Conservation (phyloP, 1,139 yeast species). For the Geotrichum carabidarum region DNA sequence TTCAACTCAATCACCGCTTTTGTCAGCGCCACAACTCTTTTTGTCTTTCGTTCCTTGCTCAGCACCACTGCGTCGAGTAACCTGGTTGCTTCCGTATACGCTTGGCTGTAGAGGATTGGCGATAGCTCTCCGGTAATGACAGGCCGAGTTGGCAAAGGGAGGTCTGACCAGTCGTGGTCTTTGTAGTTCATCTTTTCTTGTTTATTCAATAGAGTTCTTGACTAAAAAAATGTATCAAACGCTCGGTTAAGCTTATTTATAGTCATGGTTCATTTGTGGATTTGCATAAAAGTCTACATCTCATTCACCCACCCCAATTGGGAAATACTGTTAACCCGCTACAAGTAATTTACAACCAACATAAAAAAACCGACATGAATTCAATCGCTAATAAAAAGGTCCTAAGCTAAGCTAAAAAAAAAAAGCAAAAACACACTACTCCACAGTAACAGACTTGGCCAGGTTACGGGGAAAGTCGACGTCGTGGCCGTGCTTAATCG, state of each 20-base stretch:
- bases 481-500: slow-evolving; percentile 90
- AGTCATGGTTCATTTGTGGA: too few species aligned
- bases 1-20: slow-evolving; percentile 56
- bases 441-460: slow-evolving; percentile 98
- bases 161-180: slow-evolving; percentile 35
- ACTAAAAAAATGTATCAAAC: background rate
- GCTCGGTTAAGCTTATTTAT: too few species aligned
- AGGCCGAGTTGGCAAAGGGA: slow-evolving; percentile 35
- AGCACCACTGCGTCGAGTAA: too few species aligned
- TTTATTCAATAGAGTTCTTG: background rate
- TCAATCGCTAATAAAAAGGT: background rate
- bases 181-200: background rate
- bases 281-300: too few species aligned
- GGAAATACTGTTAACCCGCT: too few species aligned
- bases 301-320: too few species aligned
- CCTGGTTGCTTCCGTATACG: slow-evolving; percentile 26
- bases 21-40: slow-evolving; percentile 65
- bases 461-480: slow-evolving; percentile 98
- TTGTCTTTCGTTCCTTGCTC: slow-evolving; percentile 33
- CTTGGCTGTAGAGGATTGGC: slow-evolving; percentile 26
- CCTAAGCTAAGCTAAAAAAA: background rate
- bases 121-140: slow-evolving; percentile 47
- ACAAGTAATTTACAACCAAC: too few species aligned
- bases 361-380: background rate
- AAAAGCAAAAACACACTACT: slow-evolving; percentile 38